Conservation (phyloP, 148 eudicot species). For the Amaranthus hypochondriacus region DNA sequence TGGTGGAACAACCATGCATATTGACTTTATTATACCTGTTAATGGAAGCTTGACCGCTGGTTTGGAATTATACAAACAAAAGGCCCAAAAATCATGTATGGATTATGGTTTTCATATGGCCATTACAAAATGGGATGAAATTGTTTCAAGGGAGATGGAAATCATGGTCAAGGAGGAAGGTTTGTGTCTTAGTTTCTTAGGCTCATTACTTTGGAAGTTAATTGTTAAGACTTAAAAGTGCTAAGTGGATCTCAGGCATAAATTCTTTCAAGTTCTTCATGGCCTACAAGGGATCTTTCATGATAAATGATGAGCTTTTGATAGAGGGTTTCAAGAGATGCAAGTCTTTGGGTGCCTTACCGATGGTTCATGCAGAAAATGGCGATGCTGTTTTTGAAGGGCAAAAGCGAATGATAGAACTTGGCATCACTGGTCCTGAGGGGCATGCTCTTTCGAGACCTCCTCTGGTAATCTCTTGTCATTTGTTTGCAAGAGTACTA, state of each 20-base stretch:
- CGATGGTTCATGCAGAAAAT: slow-evolving; percentile 99
- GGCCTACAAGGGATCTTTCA: slow-evolving; percentile 88
- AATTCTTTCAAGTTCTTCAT: slow-evolving; percentile 98
- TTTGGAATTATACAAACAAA: slow-evolving; percentile 53
- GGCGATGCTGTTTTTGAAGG: slow-evolving; percentile 99
- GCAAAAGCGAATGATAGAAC: slow-evolving; percentile 94
- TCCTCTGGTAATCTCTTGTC: slow-evolving; percentile 50
- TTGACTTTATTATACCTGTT: slow-evolving; percentile 89
- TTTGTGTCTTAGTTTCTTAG: slow-evolving; percentile 17
- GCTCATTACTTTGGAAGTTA: background rate
- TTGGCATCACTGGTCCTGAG: slow-evolving; percentile 99
- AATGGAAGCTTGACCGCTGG: slow-evolving; percentile 81
- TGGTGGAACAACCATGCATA: slow-evolving; percentile 99
- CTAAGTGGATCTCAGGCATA: slow-evolving; percentile 46
- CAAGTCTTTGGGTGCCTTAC: slow-evolving; percentile 92
- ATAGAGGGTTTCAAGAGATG: slow-evolving; percentile 88
- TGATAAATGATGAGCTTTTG: slow-evolving; percentile 81
- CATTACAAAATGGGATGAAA: slow-evolving; percentile 90
- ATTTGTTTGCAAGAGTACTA: background rate
- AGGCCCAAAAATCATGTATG: slow-evolving; percentile 73
- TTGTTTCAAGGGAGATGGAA: slow-evolving; percentile 85
- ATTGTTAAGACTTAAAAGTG: background rate
- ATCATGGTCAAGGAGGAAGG: slow-evolving; percentile 93
- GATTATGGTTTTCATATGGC: slow-evolving; percentile 99
- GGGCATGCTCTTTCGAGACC: slow-evolving; percentile 99